Evolutionary conservation across 345 rosid genomes (phyloP), one percentile per base, ranked within the genome.

Genomic region (Cardamine occulta): DNA sequence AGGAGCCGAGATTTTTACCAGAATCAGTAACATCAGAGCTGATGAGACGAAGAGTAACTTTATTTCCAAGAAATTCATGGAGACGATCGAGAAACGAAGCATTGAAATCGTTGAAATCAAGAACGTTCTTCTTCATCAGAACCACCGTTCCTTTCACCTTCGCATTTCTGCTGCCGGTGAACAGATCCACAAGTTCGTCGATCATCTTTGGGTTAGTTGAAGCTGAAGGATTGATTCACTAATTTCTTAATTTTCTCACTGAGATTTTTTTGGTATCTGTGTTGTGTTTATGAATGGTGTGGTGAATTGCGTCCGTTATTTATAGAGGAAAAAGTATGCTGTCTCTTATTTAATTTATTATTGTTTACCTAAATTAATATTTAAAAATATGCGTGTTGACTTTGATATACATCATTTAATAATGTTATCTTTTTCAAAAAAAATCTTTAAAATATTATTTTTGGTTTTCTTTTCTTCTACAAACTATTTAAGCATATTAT

Each of bases 101-200:
- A 9, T 76, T 31, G 66, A 88, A 86, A 78, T 93, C 98, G 65
- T 83, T 94, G 83, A 91, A 86, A 73, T 88, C 97, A 78, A 94
- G 74, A 49, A 88, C 95, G 70, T 90, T 90, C 78, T 94, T 91
- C 82, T 86, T 94, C 95, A 90, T 94, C 85, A 94, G 76, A 60
- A 90, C 89, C 45, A 86, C 96, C 13, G 77, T 88, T 7, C 97
- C 97, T 56, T 48, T 82, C 63, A 91, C 84, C 79, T 82, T 86
- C 73, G 56, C 65, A 35, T 42, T 48, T 48, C 69, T 3, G 13
- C 68, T 55, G 66, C 86, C 81, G 42, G 78, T 60, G 68, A 78
- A 17, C 26, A 62, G 58, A 55, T 81, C 81, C 44, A 66, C 53
- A 55, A 84, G n/a, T 7, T 72, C 58, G 21, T 65, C 65, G 15